Evolutionary conservation across 2,329 filamentous ascomycete genomes (phyloP), one percentile per base, ranked within the genome.

Genomic region (Epicoccum sorghinum): DNA sequence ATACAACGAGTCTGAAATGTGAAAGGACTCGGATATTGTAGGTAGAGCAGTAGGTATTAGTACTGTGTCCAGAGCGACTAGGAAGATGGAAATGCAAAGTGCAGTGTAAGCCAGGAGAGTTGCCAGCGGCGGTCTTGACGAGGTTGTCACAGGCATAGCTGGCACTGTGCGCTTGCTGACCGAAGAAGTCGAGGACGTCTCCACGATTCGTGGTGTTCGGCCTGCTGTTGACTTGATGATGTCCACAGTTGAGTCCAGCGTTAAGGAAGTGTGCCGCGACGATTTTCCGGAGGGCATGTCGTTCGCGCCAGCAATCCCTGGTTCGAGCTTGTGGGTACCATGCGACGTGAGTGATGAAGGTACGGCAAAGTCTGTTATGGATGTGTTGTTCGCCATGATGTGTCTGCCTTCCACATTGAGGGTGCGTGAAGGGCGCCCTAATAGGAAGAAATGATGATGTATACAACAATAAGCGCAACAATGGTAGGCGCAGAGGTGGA

Each of bases 41-140:
- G 87, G 87, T 6, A 89, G 78, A 7, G 87, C 85, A 0, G 87
- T 89, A 7, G 87, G 83, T 58, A 87, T 78, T 61, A 86, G 83
- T 10, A 86, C 88, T 36, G 83, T 66, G 52, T 79, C 77, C 5
- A 79, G 71, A 9, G 77, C 76, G 3, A 75, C 74, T n/a, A 78
- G 65, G 52, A 78, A 78, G 30, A 77, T 70, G 35, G 68, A 69
- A 14, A 75, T 63, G 13, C 66, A 66, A 4, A 74, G 64, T 7
- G 70, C 69, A 6, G 57, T 44, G 43, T 72, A 73, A 23, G 64
- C 70, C 2, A 72, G 56, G 1, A 72, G 52, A 6, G 58, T 14
- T 7, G 43, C 32, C 18, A 57, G 39, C 2, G 39, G 36, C 30
- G 50, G 44, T 30, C 43, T 47, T 3, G 42, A 39, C 25, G 23